A percentile compares a stretch with the other conserved stretches of the same genome.
Conservation (phyloP, 2,329 filamentous ascomycete species). For the Stemphylium beticola region DNA sequence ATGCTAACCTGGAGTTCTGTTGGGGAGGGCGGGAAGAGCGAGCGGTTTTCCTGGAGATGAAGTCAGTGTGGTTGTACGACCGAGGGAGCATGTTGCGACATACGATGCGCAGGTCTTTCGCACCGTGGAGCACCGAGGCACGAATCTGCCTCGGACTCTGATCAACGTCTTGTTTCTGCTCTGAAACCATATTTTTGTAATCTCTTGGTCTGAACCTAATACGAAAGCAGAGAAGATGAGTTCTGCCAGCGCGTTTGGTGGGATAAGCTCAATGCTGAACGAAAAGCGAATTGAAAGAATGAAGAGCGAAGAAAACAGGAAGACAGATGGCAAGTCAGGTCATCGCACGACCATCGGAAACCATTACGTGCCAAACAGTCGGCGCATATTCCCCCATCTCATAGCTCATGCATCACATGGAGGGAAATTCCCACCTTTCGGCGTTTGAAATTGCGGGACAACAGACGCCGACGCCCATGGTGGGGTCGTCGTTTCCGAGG, state of each 20-base stretch:
- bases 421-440: conserved; percentile 37
- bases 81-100: conserved; percentile 17
- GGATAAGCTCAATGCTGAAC: background rate
- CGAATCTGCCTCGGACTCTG: conserved; percentile 49
- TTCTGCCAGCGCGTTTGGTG: background rate
- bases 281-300: background rate
- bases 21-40: conserved; percentile 54
- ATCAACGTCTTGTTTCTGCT: conserved; percentile 24
- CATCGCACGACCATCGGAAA: conserved; percentile 2
- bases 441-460: conserved; percentile 38
- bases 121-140: conserved; percentile 65
- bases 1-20: conserved; percentile 69
- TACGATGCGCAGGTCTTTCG: conserved; percentile 66
- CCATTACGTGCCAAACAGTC: conserved; percentile 20
- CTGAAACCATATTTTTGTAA: conserved; percentile 26
- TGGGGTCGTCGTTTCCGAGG: conserved; percentile 37
- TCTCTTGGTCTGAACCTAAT: background rate
- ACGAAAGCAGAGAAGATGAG: background rate
- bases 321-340: conserved; percentile 3
- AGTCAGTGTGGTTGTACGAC: background rate
- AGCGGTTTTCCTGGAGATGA: conserved; percentile 59
- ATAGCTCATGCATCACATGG: conserved; percentile 28
- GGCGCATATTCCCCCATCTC: conserved; percentile 32
- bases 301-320: background rate
- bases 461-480: conserved; percentile 35